A percentile compares a stretch with the other conserved stretches of the same genome.
These are phyloP conservation scores for Tylopilus sp. DNA, from an alignment of 1,284 basidiomycete species.

Conservation along the genomic window DNA sequence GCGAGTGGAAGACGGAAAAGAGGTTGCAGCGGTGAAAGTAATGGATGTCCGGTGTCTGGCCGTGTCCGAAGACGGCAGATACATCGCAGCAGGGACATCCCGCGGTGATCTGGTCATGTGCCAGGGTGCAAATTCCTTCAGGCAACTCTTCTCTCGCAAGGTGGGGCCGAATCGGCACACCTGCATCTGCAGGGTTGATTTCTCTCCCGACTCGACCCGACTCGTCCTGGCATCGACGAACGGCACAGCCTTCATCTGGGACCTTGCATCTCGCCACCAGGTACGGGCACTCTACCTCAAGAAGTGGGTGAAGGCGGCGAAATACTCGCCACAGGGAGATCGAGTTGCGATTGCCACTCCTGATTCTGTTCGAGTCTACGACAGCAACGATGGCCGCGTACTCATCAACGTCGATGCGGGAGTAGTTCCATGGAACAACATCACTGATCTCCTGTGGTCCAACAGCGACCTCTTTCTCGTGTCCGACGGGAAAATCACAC, in stretches of 20 bases:
- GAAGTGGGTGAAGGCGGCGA: too few relatives aligned
- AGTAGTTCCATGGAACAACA: neutral
- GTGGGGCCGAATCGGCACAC: neutral
- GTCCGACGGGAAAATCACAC: neutral
- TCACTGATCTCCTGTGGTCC: neutral
- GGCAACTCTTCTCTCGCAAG: neutral
- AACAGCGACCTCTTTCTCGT: neutral
- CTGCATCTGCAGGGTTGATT: too few relatives aligned
- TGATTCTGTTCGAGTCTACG: neutral
- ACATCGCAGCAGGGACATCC: neutral
- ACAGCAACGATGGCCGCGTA: neutral
- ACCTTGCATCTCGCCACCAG: neutral
- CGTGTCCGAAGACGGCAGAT: neutral
- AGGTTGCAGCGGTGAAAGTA: neutral
- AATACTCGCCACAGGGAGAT: neutral
- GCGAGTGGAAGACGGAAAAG: neutral
- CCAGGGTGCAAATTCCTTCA: neutral
- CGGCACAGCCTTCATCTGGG: neutral
- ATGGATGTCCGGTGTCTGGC: neutral
- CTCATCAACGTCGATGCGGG: neutral
- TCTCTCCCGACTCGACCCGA: neutral
- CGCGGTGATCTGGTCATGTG: neutral
- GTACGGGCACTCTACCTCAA: neutral
- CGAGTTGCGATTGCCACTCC: neutral
- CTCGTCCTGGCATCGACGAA: neutral